These are phyloP conservation scores for Cryphonectria radicalis DNA, from an alignment of 2,329 filamentous ascomycete species.

Conservation along the genomic window DNA sequence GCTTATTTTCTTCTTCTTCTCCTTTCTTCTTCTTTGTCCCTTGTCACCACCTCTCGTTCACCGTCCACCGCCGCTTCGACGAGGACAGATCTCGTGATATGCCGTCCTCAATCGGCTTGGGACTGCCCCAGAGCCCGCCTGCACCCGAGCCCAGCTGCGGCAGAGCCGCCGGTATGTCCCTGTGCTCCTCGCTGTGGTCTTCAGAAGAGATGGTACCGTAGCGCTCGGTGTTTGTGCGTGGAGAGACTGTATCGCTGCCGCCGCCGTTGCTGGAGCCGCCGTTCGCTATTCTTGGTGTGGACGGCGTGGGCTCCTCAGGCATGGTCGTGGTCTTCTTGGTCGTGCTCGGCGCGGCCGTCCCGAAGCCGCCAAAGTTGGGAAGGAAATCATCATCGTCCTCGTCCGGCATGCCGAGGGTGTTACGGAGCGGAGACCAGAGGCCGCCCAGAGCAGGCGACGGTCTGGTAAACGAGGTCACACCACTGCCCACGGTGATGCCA, in stretches of 20 bases:
- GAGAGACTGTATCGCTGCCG: slow-evolving; percentile 18
- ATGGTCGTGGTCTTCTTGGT: slow-evolving; percentile 35
- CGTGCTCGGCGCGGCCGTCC: slow-evolving; percentile 31
- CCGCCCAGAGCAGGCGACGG: slow-evolving; percentile 31
- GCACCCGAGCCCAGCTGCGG: slow-evolving; percentile 44
- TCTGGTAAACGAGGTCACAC: slow-evolving; percentile 40
- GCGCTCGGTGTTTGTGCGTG: slow-evolving; percentile 23
- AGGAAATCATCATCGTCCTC: slow-evolving; percentile 58
- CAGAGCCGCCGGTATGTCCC: slow-evolving; percentile 36
- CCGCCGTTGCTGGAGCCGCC: not conserved
- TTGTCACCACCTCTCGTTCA: slow-evolving; percentile 48
- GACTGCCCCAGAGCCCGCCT: slow-evolving; percentile 51
- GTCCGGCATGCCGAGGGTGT: slow-evolving; percentile 40
- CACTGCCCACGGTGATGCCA: slow-evolving; percentile 47
- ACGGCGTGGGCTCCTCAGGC: slow-evolving; percentile 14
- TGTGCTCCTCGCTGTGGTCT: slow-evolving; percentile 35
- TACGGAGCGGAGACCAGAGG: slow-evolving; percentile 50
- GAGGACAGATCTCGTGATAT: slow-evolving; percentile 49
- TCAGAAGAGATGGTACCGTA: slow-evolving; percentile 28
- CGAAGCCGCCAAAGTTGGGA: slow-evolving; percentile 51
- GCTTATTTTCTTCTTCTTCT: not conserved
- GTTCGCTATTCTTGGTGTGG: slow-evolving; percentile 16
- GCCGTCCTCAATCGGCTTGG: slow-evolving; percentile 50
- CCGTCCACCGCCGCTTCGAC: slow-evolving; percentile 60
- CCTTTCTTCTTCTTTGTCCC: not conserved